A percentile compares a stretch with the other conserved stretches of the same genome.
Evolutionary conservation across 257 asterid species (phyloP).

Genomic region (Paraleonurus japonicus): DNA sequence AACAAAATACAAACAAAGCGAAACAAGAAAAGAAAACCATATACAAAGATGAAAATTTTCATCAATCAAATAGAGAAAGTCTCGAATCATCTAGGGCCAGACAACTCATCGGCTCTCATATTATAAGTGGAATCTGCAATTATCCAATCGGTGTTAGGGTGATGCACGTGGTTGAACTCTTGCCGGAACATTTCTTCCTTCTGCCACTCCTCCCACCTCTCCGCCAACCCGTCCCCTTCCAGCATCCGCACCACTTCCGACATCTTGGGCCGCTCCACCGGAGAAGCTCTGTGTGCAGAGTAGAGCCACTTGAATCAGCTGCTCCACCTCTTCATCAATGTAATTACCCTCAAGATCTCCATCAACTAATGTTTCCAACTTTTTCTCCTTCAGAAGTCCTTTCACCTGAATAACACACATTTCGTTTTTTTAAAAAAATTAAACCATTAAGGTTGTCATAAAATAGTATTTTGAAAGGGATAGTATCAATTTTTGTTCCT

Average conservation of each 20-base stretch:
- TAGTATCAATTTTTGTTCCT: no score
- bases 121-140: constrained; percentile 58
- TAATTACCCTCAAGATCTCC: constrained; percentile 75
- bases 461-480: no score
- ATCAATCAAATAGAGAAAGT: not conserved
- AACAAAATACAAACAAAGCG: not conserved
- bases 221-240: constrained; percentile 85
- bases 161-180: constrained; percentile 48
- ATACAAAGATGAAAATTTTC: constrained; percentile 26
- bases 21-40: constrained; percentile 17
- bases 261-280: constrained; percentile 86
- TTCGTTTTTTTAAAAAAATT: no score
- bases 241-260: constrained; percentile 89
- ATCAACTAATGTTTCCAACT: constrained; percentile 76
- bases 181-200: constrained; percentile 75
- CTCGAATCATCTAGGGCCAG: constrained; percentile 66
- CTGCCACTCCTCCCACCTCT: constrained; percentile 98
- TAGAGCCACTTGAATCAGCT: constrained; percentile 82
- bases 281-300: constrained; percentile 73
- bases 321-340: constrained; percentile 76
- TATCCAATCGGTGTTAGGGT: constrained; percentile 63
- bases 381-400: constrained; percentile 77
- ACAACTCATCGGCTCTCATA: constrained; percentile 66
- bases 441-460: no score
- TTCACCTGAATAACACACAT: constrained; percentile 51